Evolutionary conservation across 345 rosid genomes (phyloP), one percentile per base, ranked within the genome.

Genomic region (Toxicodendron radicans): DNA sequence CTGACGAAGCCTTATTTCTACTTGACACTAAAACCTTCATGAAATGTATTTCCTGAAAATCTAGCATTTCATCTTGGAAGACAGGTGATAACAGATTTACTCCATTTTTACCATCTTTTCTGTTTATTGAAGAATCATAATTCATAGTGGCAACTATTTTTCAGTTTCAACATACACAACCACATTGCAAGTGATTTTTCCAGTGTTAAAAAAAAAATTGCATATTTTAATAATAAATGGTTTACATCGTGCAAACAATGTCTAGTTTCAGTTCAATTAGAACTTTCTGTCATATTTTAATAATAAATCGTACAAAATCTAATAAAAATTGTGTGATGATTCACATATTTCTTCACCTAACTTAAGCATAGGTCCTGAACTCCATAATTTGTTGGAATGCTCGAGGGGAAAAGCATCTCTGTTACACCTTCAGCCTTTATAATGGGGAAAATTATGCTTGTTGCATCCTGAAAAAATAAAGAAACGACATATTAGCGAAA

Each of bases 401-500:
- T 49, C 11, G 33, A 33, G 41, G 68, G 33, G 68, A 64, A 64
- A 53, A 64, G 23, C 53, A 64, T 43, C 32, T 64, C 68, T 64
- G 4, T 21, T 43, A 64, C 32, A 20, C 68, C 69, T 45, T 65
- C 69, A 23, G 32, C 56, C 56, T 66, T 51, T 51, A 30, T 32
- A 51, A 49, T 1, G 9, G 71, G 61, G 49, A 68, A 68, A 9
- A 54, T 35, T 33, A 21, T 54, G 16, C 72, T 14, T 0, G 72
- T 53, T n/a, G 51, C 62, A 20, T 48, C 35, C 72, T 35, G 30
- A 35, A 69, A n/a, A 24, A 33, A 13, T 14, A 69, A 18, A 45
- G 0, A 65, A 46, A 5, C 23, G 35, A 14, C 11, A 45, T 18
- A 65, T 45, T 14, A 45, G 54, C 0, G 7, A 21, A 51, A 21